Base-by-base conservation (phyloP, 148 eudicot genomes). In the Chenopodium berlandieri region DNA sequence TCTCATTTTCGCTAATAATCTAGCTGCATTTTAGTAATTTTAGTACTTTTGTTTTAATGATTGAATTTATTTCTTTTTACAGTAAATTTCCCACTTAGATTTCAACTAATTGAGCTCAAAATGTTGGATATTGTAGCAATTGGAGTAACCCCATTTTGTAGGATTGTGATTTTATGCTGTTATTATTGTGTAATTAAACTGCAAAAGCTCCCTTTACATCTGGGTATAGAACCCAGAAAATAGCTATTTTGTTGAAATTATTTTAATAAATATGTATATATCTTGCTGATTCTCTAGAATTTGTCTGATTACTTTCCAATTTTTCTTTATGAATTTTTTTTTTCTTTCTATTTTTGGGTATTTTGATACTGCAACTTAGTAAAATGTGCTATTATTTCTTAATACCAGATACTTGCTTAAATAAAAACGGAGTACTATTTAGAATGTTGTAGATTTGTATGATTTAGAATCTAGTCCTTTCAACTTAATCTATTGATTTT, bases 111-210 rank as follows among this genome's bases (percentile, higher is more conserved):
- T 69, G 8, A 7, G 60, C 25, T n/a, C 1, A 22, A 68, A 78
- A 52, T 25, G 14, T 52, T 56, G 22, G 54, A 71, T 79, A 34
- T 71, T 79, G 67, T 32, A 19, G 27, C 17, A 37, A 37, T 32
- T 71, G 37, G 67, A 54, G 76, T 79, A 47, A 71, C 75, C 67
- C 81, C 20, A 4, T 34, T 54, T 31, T 32, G n/a, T 69, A 10
- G 20, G 19, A 12, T 10, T n/a, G 20, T 46, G 56, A 22, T 73
- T 48, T 7, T 73, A 10, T 73, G 54, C 7, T 76, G 70, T 20
- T 2, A 58, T 76, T 23, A 47, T 78, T 20, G 20, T 68, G 74
- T 40, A 70, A 64, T 64, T 40, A 60, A 20, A 6, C 63, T 58
- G 22, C 14, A 12, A 50, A 50, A 1, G 13, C 12, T 16, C 3